phyloP scores from a whole-genome alignment of 73 alveolate genomes.

The Stentor roeselii region DNA sequence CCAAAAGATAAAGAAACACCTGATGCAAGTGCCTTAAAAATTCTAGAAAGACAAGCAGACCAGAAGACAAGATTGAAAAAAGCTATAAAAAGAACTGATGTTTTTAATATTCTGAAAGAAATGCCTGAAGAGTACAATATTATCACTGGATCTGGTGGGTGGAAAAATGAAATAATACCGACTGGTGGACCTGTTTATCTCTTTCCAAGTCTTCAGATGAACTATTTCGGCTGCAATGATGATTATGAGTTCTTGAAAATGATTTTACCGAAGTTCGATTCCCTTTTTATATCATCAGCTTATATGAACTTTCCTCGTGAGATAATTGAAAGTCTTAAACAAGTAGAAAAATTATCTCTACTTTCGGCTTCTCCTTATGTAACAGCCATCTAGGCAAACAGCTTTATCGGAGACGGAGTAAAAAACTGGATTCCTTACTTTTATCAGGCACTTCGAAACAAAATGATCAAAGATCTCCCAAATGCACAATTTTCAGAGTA shows the following conservation, averaged over 20 bases:
- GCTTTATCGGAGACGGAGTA: constrained; percentile 54
- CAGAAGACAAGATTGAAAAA: not conserved
- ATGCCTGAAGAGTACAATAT: not conserved
- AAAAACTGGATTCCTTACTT: constrained; percentile 63
- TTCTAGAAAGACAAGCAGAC: constrained; percentile 21
- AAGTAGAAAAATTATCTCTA: constrained; percentile 28
- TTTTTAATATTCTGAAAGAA: constrained; percentile 22
- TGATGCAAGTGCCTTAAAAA: constrained; percentile 36
- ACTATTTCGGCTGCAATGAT: constrained; percentile 37
- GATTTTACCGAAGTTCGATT: constrained; percentile 42
- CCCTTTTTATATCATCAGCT: constrained; percentile 35
- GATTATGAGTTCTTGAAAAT: constrained; percentile 43
- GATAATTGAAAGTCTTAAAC: not conserved
- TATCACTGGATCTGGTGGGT: not conserved
- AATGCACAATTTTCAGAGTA: constrained; percentile 40
- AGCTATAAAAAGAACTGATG: constrained; percentile 14
- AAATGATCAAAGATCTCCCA: constrained; percentile 20
- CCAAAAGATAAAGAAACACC: constrained; percentile 25
- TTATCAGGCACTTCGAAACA: constrained; percentile 44
- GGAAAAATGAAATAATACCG: not conserved
- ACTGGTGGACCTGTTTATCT: constrained; percentile 44
- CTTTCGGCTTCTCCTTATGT: constrained; percentile 53
- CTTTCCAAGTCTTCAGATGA: constrained; percentile 56
- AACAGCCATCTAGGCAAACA: constrained; percentile 37
- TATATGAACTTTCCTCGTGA: constrained; percentile 23